Evolutionary conservation across 257 asterid genomes (phyloP), one percentile per base, ranked within the genome.

Genomic region (Penstemon barbatus): DNA sequence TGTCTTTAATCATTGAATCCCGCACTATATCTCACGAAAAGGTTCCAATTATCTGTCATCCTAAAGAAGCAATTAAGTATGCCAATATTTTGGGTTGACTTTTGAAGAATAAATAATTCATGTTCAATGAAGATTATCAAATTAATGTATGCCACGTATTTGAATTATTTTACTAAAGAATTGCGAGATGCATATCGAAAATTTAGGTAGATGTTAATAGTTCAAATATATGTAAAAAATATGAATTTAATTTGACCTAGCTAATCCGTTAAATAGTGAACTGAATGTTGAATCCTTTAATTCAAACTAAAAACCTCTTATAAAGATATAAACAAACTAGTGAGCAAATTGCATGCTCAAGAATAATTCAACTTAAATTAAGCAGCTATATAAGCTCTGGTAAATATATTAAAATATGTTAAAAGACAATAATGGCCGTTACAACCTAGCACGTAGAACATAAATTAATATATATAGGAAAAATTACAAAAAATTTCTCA

Each of bases 11-110:
- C 8, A 42, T 71, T 53, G 44, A 62, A 25, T 46, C 25, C 5
- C n/a, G 65, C 71, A 63, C 46, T n/a, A 57, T 3, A 25, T 72
- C 71, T 45, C 76, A 71, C 66, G 71, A 71, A n/a, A 33, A 55
- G 9, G 42, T 53, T 53, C 8, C 10, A 13, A 53, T 5, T 12
- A 59, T 46, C 11, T 37, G 40, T 42, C 61, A 12, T 46, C 33
- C 10, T 0, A 3, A 46, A 12, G 51, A 13, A 15, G 7, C 25
- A 57, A 50, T 70, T 39, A 38, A 7, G 59, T 40, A 40, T 53
- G 37, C 2, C 58, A 53, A 53, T 53, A n/a, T 18, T 25, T 25
- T 53, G 36, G 0, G 58, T n/a, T 7, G 19, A 53, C 33, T 1
- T 7, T 11, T 53, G 36, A 15, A 13, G 18, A 8, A 53, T n/a